Evolutionary conservation across 345 rosid genomes (phyloP).

Genomic region (Ricinus communis): DNA sequence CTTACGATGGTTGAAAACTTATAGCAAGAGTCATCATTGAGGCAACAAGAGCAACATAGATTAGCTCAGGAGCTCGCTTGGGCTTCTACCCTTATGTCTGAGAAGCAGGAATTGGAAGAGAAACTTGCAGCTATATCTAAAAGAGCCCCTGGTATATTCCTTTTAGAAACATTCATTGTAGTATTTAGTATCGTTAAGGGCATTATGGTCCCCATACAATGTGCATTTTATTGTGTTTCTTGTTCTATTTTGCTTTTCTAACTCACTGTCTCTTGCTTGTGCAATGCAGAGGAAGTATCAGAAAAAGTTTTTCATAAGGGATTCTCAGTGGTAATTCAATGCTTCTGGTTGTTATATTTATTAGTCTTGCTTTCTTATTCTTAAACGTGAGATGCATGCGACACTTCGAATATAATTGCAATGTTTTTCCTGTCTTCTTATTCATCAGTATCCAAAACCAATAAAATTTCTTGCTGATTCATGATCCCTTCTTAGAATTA

Average conservation of each 20-base stretch:
- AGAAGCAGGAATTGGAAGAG: slow-evolving; percentile 76
- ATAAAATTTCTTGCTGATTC: background rate
- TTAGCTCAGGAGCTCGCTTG: slow-evolving; percentile 64
- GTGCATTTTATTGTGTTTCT: background rate
- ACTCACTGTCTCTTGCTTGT: background rate
- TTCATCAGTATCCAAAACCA: background rate
- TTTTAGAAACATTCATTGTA: background rate
- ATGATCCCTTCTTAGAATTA: background rate
- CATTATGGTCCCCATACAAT: background rate
- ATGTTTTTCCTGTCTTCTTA: background rate
- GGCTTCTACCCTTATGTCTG: slow-evolving; percentile 57
- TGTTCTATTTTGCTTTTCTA: background rate
- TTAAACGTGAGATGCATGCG: background rate
- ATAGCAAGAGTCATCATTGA: slow-evolving; percentile 62
- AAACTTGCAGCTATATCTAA: slow-evolving; percentile 49
- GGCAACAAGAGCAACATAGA: slow-evolving; percentile 62
- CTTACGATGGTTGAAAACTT: slow-evolving; percentile 33
- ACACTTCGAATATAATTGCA: background rate
- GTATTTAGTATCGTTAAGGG: slow-evolving; percentile 1
- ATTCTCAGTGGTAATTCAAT: slow-evolving; percentile 60
- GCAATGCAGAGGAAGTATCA: slow-evolving; percentile 45
- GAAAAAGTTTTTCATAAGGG: slow-evolving; percentile 40
- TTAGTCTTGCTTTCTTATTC: background rate
- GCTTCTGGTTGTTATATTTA: background rate
- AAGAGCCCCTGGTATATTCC: slow-evolving; percentile 49